phyloP scores from a whole-genome alignment of 306 rosid species.

The Lathyrus aphaca region DNA sequence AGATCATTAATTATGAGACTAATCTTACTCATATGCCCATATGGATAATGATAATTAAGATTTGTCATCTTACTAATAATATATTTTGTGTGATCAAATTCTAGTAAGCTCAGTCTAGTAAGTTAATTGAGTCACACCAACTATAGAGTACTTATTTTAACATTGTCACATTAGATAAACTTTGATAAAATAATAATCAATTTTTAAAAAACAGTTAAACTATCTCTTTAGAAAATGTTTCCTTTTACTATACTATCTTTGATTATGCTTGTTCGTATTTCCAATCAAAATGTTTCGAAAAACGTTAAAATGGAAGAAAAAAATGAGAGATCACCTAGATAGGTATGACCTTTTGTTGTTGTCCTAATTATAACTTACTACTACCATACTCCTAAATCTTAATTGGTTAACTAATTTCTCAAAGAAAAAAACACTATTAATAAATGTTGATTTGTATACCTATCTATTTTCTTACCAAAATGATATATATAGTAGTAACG shows the following conservation, averaged over 20 bases:
- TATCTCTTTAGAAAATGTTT: too few species aligned
- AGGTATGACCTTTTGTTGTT: background rate
- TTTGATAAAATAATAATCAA: too few species aligned
- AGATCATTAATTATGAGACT: too few species aligned
- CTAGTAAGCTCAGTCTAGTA: too few species aligned
- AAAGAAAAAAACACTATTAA: background rate
- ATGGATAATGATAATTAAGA: too few species aligned
- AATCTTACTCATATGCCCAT: too few species aligned
- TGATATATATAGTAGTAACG: background rate
- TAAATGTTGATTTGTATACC: background rate
- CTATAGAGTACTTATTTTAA: too few species aligned
- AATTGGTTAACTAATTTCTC: background rate
- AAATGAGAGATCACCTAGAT: conserved; percentile 1
- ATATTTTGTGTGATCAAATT: too few species aligned
- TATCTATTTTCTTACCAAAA: background rate
- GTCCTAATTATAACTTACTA: conserved; percentile 6
- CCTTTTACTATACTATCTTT: background rate
- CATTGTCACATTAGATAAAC: too few species aligned
- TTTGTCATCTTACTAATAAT: too few species aligned
- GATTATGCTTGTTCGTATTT: background rate
- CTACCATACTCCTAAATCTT: background rate
- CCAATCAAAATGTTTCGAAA: background rate
- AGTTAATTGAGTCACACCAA: too few species aligned
- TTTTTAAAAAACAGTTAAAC: too few species aligned
- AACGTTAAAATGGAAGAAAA: background rate